A percentile compares a stretch with the other conserved stretches of the same genome.
These are phyloP conservation scores for Lineolata rhizophorae DNA, from an alignment of 495 filamentous ascomycete species.

Conservation along the genomic window DNA sequence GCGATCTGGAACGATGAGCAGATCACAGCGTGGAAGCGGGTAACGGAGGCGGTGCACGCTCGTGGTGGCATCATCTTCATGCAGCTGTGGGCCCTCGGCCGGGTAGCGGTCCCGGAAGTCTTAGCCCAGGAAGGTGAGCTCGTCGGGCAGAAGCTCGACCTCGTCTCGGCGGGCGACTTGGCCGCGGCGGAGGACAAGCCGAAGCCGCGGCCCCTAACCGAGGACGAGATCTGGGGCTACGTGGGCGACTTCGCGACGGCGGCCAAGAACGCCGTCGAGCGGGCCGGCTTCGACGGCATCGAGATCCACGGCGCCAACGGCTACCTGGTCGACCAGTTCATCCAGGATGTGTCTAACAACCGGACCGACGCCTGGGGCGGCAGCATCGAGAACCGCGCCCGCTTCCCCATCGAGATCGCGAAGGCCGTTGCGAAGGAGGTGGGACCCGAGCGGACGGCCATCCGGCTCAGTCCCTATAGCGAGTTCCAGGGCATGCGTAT, in stretches of 20 bases:
- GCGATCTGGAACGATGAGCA: slow-evolving; percentile 42
- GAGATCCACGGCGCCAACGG: slow-evolving; percentile 59
- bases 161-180: slow-evolving; percentile 28
- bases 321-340: slow-evolving; percentile 57
- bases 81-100: slow-evolving; percentile 49
- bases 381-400: slow-evolving; percentile 45
- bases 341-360: slow-evolving; percentile 36
- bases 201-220: slow-evolving; percentile 26
- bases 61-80: slow-evolving; percentile 38
- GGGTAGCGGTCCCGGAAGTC: slow-evolving; percentile 24
- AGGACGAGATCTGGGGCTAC: slow-evolving; percentile 32
- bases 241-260: slow-evolving; percentile 36
- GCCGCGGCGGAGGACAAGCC: slow-evolving; percentile 18
- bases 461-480: slow-evolving; percentile 43
- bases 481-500: slow-evolving; percentile 49
- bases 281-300: slow-evolving; percentile 55
- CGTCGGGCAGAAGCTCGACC: slow-evolving; percentile 14
- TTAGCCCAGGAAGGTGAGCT: slow-evolving; percentile 18
- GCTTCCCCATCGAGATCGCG: slow-evolving; percentile 41
- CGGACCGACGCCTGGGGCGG: slow-evolving; percentile 48
- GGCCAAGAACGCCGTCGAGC: slow-evolving; percentile 34
- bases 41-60: slow-evolving; percentile 45
- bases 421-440: slow-evolving; percentile 40
- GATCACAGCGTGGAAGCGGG: slow-evolving; percentile 34
- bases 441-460: slow-evolving; percentile 36